These are phyloP conservation scores for Ustilago tritici DNA, from an alignment of 1,284 basidiomycete species.

Conservation along the genomic window DNA sequence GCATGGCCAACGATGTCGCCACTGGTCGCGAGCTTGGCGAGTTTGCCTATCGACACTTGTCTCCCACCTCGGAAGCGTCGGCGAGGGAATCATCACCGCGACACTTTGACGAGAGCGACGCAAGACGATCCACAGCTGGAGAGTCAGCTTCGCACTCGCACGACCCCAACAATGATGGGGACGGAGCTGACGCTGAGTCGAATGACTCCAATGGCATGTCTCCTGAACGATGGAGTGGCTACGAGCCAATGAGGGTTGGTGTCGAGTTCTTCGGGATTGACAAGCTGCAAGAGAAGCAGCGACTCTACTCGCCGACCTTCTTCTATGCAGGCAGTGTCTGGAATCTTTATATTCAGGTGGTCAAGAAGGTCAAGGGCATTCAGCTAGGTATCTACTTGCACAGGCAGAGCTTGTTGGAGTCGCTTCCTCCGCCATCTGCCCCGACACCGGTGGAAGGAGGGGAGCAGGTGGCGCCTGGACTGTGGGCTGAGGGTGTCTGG, in stretches of 20 bases:
- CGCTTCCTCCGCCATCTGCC: slow-evolving; percentile 71
- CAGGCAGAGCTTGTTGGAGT: slow-evolving; percentile 81
- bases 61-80: slow-evolving; percentile 2
- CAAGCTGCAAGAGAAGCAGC: slow-evolving; percentile 80
- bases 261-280: slow-evolving; percentile 93
- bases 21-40: slow-evolving; percentile 56
- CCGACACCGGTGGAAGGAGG: slow-evolving; percentile 60
- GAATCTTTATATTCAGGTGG: slow-evolving; percentile 88
- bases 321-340: slow-evolving; percentile 77
- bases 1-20: slow-evolving; percentile 55
- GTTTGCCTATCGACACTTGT: slow-evolving; percentile 24
- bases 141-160: slow-evolving; percentile 22
- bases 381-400: slow-evolving; percentile 92
- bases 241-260: slow-evolving; percentile 73
- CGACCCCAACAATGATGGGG: slow-evolving; percentile 30
- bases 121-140: slow-evolving; percentile 9
- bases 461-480: slow-evolving; percentile 1
- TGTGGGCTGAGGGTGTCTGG: slow-evolving; percentile 5
- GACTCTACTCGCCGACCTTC: slow-evolving; percentile 73
- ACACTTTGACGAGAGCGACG: slow-evolving; percentile 23
- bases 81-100: slow-evolving; percentile 13
- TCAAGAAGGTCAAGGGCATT: slow-evolving; percentile 77
- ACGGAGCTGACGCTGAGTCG: slow-evolving; percentile 30
- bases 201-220: slow-evolving; percentile 23
- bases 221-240: slow-evolving; percentile 55